Evolutionary conservation across 345 rosid species (phyloP).

Genomic region (Balakata baccata): DNA sequence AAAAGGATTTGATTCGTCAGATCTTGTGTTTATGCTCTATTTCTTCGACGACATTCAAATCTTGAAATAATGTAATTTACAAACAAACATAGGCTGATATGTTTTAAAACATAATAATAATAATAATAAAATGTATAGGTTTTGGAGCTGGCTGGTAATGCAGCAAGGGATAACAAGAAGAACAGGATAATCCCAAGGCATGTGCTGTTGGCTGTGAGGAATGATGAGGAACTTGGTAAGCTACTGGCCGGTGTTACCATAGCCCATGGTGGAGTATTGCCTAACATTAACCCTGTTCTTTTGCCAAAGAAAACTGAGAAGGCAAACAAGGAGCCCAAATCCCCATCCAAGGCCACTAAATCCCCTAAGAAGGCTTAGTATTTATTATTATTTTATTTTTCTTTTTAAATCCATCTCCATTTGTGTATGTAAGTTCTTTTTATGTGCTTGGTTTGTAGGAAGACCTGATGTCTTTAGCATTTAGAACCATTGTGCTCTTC

Average conservation of each 20-base stretch:
- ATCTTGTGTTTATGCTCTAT: neutral
- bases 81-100: neutral
- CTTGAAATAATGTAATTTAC: no score
- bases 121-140: conserved; percentile 21
- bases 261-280: conserved; percentile 43
- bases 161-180: conserved; percentile 46
- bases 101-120: neutral
- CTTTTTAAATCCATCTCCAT: no score
- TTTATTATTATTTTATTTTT: neutral
- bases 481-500: neutral
- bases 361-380: conserved; percentile 40
- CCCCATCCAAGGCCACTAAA: conserved; percentile 38
- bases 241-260: conserved; percentile 43
- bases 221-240: conserved; percentile 43
- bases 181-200: conserved; percentile 43
- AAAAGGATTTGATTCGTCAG: neutral
- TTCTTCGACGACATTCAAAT: no score
- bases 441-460: neutral
- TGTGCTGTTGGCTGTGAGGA: conserved; percentile 38
- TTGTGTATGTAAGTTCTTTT: neutral
- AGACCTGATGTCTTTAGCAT: neutral
- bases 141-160: conserved; percentile 42
- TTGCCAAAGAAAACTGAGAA: conserved; percentile 41
- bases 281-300: conserved; percentile 40
- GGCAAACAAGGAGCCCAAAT: conserved; percentile 33